A percentile compares a stretch with the other conserved stretches of the same genome.
phyloP scores from a whole-genome alignment of 345 rosid genomes.

The Hypericum perforatum region DNA sequence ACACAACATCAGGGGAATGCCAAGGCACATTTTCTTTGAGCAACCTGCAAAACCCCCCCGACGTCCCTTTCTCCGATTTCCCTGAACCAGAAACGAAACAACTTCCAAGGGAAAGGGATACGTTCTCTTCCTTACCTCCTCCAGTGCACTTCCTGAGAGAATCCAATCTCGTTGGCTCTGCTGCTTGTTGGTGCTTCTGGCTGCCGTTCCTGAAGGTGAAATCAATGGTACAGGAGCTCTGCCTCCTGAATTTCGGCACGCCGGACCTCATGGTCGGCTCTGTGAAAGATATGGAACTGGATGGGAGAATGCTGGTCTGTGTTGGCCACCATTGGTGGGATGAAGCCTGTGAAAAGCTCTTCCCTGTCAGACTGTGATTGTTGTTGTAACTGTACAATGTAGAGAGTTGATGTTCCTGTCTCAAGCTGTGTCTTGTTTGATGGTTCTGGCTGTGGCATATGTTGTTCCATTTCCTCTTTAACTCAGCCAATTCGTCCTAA shows the following conservation, averaged over 20 bases:
- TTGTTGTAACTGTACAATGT: neutral
- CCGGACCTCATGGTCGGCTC: slow-evolving; percentile 33
- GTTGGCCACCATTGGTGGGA: slow-evolving; percentile 43
- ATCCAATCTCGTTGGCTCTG: slow-evolving; percentile 45
- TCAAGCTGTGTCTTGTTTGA: slow-evolving; percentile 20
- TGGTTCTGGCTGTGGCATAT: slow-evolving; percentile 48
- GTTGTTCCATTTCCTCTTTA: slow-evolving; percentile 69
- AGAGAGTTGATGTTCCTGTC: slow-evolving; percentile 10
- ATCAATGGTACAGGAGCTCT: slow-evolving; percentile 58
- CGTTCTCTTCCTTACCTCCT: slow-evolving; percentile 56
- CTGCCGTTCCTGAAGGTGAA: slow-evolving; percentile 35
- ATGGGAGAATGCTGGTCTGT: slow-evolving; percentile 34
- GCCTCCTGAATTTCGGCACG: slow-evolving; percentile 60
- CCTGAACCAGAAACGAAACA: slow-evolving; percentile 29
- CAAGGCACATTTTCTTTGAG: slow-evolving; percentile 63
- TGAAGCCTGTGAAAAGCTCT: slow-evolving; percentile 23
- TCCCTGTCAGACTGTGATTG: slow-evolving; percentile 23
- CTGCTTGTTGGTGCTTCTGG: slow-evolving; percentile 22
- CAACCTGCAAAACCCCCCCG: slow-evolving; percentile 23
- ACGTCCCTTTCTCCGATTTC: slow-evolving; percentile 21
- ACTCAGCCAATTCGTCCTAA: slow-evolving; percentile 47
- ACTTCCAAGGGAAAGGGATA: slow-evolving; percentile 70
- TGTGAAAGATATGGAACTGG: slow-evolving; percentile 32
- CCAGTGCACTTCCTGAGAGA: slow-evolving; percentile 37
- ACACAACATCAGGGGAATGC: slow-evolving; percentile 45